phyloP scores from a whole-genome alignment of 2,329 filamentous ascomycete genomes.

The Myrmaecium sp. region DNA sequence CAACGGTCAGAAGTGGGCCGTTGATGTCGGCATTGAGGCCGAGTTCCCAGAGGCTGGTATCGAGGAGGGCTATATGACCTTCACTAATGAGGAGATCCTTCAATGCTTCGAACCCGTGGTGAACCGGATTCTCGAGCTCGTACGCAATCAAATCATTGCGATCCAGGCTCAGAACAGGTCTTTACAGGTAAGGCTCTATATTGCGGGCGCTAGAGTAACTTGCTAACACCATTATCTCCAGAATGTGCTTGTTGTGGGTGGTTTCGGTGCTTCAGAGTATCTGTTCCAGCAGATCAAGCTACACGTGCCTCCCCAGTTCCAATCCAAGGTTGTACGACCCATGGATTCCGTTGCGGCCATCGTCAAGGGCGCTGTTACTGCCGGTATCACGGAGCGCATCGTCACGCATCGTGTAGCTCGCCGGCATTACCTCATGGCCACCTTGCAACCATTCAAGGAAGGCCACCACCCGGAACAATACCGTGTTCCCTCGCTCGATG shows the following conservation, averaged over 20 bases:
- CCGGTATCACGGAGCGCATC: constrained; percentile 91
- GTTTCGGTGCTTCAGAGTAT: constrained; percentile 95
- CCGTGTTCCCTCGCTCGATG: constrained; percentile 87
- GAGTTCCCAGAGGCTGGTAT: constrained; percentile 96
- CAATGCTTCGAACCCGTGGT: constrained; percentile 98
- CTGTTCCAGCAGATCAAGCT: constrained; percentile 99
- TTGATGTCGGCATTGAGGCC: constrained; percentile 95
- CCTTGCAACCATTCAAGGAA: constrained; percentile 95
- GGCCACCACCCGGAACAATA: constrained; percentile 97
- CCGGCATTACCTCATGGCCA: constrained; percentile 98
- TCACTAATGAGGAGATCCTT: constrained; percentile 96
- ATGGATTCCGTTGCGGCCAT: constrained; percentile 99
- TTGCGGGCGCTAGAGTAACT: background rate
- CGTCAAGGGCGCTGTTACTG: constrained; percentile 94
- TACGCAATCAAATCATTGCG: constrained; percentile 95
- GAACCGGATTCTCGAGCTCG: constrained; percentile 87
- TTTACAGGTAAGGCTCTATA: constrained; percentile 57
- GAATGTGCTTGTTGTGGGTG: constrained; percentile 93
- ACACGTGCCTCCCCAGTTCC: constrained; percentile 94
- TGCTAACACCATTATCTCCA: constrained; percentile 18
- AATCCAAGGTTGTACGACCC: constrained; percentile 91
- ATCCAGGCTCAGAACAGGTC: constrained; percentile 93
- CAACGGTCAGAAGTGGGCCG: constrained; percentile 97
- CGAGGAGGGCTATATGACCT: constrained; percentile 99
- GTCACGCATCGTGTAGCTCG: constrained; percentile 93